Percentiles rank a stretch among this genome's conserved stretches.
Conservation (phyloP, 2,329 filamentous ascomycete genomes). For the Trichoderma sp. region DNA sequence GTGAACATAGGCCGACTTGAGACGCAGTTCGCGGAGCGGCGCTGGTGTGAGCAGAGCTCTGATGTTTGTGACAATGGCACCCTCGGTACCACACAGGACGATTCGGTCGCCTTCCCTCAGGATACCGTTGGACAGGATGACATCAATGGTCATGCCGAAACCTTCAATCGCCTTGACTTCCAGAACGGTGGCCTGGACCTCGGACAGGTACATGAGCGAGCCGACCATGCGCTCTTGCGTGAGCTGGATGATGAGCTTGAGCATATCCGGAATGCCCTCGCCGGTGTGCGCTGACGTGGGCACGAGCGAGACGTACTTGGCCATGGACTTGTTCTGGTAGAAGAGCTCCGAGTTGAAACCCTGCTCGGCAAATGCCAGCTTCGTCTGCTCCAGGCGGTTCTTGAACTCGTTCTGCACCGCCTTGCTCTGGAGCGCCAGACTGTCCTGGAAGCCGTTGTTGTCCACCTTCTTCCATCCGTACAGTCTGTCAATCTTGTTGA, state of each 20-base stretch:
- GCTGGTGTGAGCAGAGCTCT: slow-evolving; percentile 91
- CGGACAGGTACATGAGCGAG: slow-evolving; percentile 96
- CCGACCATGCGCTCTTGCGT: slow-evolving; percentile 98
- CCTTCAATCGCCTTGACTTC: slow-evolving; percentile 99
- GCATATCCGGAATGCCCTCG: slow-evolving; percentile 97
- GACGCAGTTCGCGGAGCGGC: slow-evolving; percentile 87
- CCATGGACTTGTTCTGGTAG: slow-evolving; percentile 98
- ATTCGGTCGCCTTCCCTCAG: slow-evolving; percentile 92
- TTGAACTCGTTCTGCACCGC: slow-evolving; percentile 92
- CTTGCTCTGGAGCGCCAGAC: slow-evolving; percentile 85
- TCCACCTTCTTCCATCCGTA: slow-evolving; percentile 99
- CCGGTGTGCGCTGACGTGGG: slow-evolving; percentile 98
- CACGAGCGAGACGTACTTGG: slow-evolving; percentile 89
- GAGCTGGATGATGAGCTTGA: slow-evolving; percentile 89
- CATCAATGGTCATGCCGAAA: slow-evolving; percentile 97
- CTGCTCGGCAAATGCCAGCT: slow-evolving; percentile 91
- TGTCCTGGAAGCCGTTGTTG: slow-evolving; percentile 97
- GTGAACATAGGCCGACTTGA: slow-evolving; percentile 96
- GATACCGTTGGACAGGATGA: slow-evolving; percentile 94
- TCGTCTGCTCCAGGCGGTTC: slow-evolving; percentile 86
- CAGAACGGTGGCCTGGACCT: slow-evolving; percentile 95
- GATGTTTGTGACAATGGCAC: slow-evolving; percentile 92
- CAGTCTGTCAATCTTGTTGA: slow-evolving; percentile 99
- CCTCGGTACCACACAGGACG: slow-evolving; percentile 94
- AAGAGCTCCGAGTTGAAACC: slow-evolving; percentile 97